A percentile compares a stretch with the other conserved stretches of the same genome.
These are phyloP conservation scores for Cytospora piceae DNA, from an alignment of 2,329 filamentous ascomycete genomes.

Conservation along the genomic window DNA sequence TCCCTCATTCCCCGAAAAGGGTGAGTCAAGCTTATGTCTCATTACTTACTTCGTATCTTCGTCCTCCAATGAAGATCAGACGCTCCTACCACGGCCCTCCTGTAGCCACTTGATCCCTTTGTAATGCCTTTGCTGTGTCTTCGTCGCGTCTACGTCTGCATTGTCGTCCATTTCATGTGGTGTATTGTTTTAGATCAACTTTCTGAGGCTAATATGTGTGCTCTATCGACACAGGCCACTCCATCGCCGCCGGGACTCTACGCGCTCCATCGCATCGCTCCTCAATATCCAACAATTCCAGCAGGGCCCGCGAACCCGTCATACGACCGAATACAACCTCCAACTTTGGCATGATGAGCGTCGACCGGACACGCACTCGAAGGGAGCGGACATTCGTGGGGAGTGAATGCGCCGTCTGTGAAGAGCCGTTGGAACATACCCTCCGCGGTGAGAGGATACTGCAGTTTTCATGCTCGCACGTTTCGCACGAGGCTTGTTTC, in stretches of 20 bases:
- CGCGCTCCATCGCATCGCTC: conserved; percentile 44
- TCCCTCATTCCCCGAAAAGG: conserved; percentile 40
- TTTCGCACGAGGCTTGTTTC: conserved; percentile 97
- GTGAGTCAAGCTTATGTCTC: conserved; percentile 36
- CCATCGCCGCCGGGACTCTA: conserved; percentile 43
- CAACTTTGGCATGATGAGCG: conserved; percentile 66
- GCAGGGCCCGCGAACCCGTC: conserved; percentile 42
- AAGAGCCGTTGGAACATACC: conserved; percentile 95
- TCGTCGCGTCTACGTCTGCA: conserved; percentile 4
- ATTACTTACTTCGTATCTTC: conserved; percentile 7
- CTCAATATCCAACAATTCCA: conserved; percentile 42
- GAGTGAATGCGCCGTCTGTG: conserved; percentile 92
- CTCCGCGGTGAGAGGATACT: conserved; percentile 90
- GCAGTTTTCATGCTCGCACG: conserved; percentile 95
- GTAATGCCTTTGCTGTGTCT: conserved; percentile 7
- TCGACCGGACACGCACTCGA: conserved; percentile 77
- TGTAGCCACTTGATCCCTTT: background rate
- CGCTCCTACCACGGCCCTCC: conserved; percentile 1
- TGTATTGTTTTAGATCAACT: background rate
- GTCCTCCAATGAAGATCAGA: conserved; percentile 26
- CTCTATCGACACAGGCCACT: conserved; percentile 40
- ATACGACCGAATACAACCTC: conserved; percentile 48
- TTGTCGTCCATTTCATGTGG: conserved; percentile 1
- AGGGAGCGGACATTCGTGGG: conserved; percentile 95
- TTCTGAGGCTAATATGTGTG: conserved; percentile 34